Percentiles rank a stretch among this genome's conserved stretches.
Evolutionary conservation across 192 early-diverging fungal species (phyloP).

Genomic region (Coemansia reversa): DNA sequence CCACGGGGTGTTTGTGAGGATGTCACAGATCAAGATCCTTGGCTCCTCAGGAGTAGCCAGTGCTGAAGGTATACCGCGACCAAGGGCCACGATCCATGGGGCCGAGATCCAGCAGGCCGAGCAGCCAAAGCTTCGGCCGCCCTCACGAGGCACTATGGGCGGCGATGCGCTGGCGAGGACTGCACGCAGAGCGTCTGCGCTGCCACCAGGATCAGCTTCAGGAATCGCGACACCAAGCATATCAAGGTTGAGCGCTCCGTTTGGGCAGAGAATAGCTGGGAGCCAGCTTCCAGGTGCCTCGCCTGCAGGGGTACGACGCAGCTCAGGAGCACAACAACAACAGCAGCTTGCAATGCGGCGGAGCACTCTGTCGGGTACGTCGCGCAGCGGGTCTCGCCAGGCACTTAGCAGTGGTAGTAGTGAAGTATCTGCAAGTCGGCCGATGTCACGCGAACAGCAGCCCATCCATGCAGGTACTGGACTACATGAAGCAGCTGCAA

Average conservation of each 20-base stretch:
- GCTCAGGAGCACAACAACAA: too few species aligned
- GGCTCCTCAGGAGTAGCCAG: conserved; percentile 5
- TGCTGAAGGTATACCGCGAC: background rate
- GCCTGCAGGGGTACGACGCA: too few species aligned
- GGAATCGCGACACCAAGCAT: conserved; percentile 15
- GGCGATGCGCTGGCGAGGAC: conserved; percentile 17
- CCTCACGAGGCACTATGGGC: background rate
- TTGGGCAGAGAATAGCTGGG: conserved; percentile 6
- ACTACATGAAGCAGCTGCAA: conserved; percentile 1
- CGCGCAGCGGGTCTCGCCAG: conserved; percentile 33
- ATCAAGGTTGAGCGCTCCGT: conserved; percentile 15
- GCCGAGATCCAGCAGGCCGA: conserved; percentile 18
- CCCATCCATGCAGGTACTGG: conserved; percentile 7
- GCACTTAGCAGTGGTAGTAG: conserved; percentile 12
- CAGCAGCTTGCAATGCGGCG: conserved; percentile 15
- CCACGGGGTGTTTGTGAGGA: conserved; percentile 78
- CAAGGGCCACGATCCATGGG: conserved; percentile 26
- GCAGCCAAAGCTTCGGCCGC: conserved; percentile 8
- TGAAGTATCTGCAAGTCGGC: conserved; percentile 17
- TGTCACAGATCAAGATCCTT: conserved; percentile 58
- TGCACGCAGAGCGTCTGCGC: conserved; percentile 18
- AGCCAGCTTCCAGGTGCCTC: conserved; percentile 2
- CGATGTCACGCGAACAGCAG: conserved; percentile 21
- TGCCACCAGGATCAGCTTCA: conserved; percentile 22
- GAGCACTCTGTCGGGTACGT: conserved; percentile 22